Base-by-base conservation (phyloP, 2,329 filamentous ascomycete genomes). In the Fusarium circinatum region DNA sequence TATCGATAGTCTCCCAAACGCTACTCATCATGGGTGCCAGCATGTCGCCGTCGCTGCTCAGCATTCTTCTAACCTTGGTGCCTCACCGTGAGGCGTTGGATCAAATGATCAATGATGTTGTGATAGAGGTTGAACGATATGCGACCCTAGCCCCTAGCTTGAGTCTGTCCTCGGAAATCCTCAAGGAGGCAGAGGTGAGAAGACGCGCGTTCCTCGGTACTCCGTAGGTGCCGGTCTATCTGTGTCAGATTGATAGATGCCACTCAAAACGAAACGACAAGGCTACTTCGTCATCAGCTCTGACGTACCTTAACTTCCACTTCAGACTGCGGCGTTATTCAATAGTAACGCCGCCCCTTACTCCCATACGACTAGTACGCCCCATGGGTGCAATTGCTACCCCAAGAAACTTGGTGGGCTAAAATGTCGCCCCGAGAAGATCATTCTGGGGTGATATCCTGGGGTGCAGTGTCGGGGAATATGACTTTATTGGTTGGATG, bases 1-100 rank as follows among this genome's bases (percentile, higher is more conserved):
- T 96, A 42, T 95, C 92, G 28, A 94, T 96, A 79, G 92, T 95
- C 28, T 94, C 93, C 11, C 94, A 96, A 81, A 93, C 92, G 5
- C 85, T 96, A 22, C 86, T 96, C 48, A 89, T 96, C 39, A 96
- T 96, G 93, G 94, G 93, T 12, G 93, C 93, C 22, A 94, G 92
- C 22, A 93, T 96, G 90, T 95, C 91, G 14, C 90, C 91, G 3
- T 91, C 91, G 10, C 88, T 96, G 7, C 90, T 89, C 30, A 87
- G 85, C 56, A 90, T 95, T 45, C 85, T 96, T 80, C 70, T 88
- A 55, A 86, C 84, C 6, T 79, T 91, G 30, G 86, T 90, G 8
- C 85, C 88, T 36, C 86, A 87, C 71, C 84, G 86, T 60, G 87
- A 90, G 70, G 86, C 90, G 41, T 89, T 95, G 75, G 92, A 95